These are phyloP conservation scores for Salix udensis DNA, from an alignment of 345 rosid species.

Conservation along the genomic window DNA sequence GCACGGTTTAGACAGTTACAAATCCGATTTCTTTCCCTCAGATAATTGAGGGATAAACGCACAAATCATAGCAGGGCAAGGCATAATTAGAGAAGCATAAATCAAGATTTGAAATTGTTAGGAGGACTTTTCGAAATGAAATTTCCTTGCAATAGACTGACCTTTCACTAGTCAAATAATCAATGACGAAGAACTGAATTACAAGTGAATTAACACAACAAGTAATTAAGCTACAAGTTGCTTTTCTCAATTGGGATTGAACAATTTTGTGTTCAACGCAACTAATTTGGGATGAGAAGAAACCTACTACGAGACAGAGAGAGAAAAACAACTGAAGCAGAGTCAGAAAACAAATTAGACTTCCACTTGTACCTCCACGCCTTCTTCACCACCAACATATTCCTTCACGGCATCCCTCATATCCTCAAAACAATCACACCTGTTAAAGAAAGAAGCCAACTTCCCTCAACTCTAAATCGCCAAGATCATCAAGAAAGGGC, in stretches of 20 bases:
- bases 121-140: background rate
- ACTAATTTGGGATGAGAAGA: background rate
- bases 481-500: conserved; percentile 55
- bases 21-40: background rate
- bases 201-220: background rate
- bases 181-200: background rate
- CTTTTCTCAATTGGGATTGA: conserved; percentile 7
- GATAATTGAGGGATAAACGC: background rate
- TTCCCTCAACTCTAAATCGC: conserved; percentile 53
- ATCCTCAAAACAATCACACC: conserved; percentile 50
- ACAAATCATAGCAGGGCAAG: background rate
- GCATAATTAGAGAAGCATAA: no score
- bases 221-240: background rate
- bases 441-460: conserved; percentile 50
- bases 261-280: conserved; percentile 17
- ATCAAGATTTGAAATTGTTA: background rate
- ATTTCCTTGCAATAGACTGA: background rate
- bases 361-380: background rate
- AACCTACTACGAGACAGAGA: background rate
- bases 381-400: conserved; percentile 15
- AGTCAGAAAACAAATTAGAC: background rate
- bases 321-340: background rate
- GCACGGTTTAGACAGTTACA: background rate
- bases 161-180: background rate
- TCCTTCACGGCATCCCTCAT: conserved; percentile 71